These are phyloP conservation scores for Maudiozyma serrabonitensis DNA, from an alignment of 805 yeast species.

Conservation along the genomic window DNA sequence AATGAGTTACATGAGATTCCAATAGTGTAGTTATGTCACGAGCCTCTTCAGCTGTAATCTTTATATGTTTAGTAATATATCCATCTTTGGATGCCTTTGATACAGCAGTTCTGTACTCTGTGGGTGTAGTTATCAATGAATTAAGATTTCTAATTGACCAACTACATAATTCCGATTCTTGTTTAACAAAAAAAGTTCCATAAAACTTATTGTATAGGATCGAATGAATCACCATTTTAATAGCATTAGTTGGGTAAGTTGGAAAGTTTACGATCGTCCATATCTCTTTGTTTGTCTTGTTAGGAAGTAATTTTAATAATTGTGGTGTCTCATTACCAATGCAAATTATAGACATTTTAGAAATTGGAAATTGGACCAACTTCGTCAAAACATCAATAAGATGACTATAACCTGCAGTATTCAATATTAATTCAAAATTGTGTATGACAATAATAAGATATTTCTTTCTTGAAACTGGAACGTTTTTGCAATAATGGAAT, in stretches of 20 bases:
- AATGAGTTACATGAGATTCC: background rate
- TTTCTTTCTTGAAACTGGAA: slow-evolving; percentile 26
- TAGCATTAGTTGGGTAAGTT: background rate
- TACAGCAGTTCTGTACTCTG: background rate
- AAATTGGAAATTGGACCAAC: background rate
- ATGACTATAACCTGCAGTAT: background rate
- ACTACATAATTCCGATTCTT: background rate
- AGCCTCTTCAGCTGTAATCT: background rate
- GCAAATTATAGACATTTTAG: background rate
- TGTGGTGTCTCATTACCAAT: background rate
- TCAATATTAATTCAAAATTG: slow-evolving; percentile 74
- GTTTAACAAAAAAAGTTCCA: background rate
- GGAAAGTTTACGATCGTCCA: background rate
- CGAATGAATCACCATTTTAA: background rate
- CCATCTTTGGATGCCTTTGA: background rate
- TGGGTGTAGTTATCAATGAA: background rate
- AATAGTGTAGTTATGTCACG: background rate
- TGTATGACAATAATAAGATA: slow-evolving; percentile 69
- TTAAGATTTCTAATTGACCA: background rate
- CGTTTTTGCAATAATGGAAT: slow-evolving; percentile 53
- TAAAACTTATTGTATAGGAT: background rate
- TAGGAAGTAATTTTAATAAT: background rate
- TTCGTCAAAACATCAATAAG: background rate
- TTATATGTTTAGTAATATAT: background rate
- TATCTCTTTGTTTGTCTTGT: background rate